Percentiles rank a stretch among this genome's conserved stretches.
Evolutionary conservation across 306 rosid species (phyloP).

Genomic region (Begonia peltatifolia): DNA sequence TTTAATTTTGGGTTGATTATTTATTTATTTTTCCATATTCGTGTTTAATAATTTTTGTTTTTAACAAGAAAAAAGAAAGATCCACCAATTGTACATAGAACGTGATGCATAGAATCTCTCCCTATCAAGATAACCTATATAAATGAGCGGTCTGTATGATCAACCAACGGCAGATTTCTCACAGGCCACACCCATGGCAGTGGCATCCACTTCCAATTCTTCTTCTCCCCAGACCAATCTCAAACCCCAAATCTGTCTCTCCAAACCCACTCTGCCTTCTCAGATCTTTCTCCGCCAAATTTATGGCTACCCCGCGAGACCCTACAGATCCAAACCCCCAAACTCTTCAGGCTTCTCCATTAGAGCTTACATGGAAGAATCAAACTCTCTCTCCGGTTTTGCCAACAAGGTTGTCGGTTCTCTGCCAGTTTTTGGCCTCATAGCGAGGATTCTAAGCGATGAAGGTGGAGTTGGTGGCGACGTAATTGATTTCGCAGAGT

Average conservation of each 20-base stretch:
- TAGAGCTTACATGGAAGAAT: conserved; percentile 61
- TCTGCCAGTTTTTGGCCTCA: conserved; percentile 68
- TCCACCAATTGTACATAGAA: too few relatives aligned
- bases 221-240: conserved; percentile 22
- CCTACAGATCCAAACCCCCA: conserved; percentile 6
- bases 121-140: conserved; percentile 29
- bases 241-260: conserved; percentile 11
- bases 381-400: conserved; percentile 45
- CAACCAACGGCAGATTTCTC: conserved; percentile 1
- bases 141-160: conserved; percentile 29
- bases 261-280: conserved; percentile 28
- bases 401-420: conserved; percentile 73
- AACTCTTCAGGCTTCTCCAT: conserved; percentile 19
- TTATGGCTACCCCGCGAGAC: conserved; percentile 24
- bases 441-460: conserved; percentile 62
- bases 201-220: conserved; percentile 24
- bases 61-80: too few relatives aligned
- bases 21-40: too few relatives aligned
- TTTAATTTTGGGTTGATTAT: too few relatives aligned
- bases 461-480: conserved; percentile 92
- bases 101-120: neutral
- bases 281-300: conserved; percentile 22
- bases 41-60: too few relatives aligned
- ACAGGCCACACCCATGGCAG: conserved; percentile 25
- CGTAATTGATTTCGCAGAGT: conserved; percentile 72